Evolutionary conservation across 106 monocot species (phyloP), one percentile per base, ranked within the genome.

Genomic region (Agapanthus africanus): DNA sequence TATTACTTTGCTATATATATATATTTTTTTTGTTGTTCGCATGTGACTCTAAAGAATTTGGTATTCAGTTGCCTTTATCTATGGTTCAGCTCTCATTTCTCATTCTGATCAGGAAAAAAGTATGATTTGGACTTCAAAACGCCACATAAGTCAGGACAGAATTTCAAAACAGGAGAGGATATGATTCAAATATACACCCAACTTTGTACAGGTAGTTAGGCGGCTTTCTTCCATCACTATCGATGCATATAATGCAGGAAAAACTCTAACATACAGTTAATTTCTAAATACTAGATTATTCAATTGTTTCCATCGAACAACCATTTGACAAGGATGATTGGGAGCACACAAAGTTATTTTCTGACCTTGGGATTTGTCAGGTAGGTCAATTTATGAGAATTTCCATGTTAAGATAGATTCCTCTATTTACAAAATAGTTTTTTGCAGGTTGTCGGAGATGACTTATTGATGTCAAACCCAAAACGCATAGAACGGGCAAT

Each of bases 321-420:
- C 97, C 97, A 68, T 97, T 97, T 76, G 92, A 92, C 54, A 89
- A 87, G 62, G 89, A 97, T 80, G 97, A 97, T 37, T 97, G 89
- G 97, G 92, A 87, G 72, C 88, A 79, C 50, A 80, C 88, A 30
- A 87, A 92, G 71, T 70, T 77, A 40, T 89, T 97, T 57, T 77
- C 88, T 76, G 54, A 70, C 26, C 83, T 92, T 64, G 82, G 79
- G 39, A 63, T 89, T 18, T 97, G 92, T 72, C 97, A 97, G 97
- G 97, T 97, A 7, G 25, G 44, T 66, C 30, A 27, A 28, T 40
- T 66, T 34, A 63, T 26, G 13, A 37, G 52, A 36, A 16, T 52
- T 71, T 54, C 34, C 3, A 14, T 35, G 18, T 26, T 59, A 27
- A 27, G 4, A 22, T 66, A 30, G 60, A 70, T 64, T 40, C 33